Conservation (phyloP, 2,329 filamentous ascomycete genomes). For the Paecilomyces sp. region DNA sequence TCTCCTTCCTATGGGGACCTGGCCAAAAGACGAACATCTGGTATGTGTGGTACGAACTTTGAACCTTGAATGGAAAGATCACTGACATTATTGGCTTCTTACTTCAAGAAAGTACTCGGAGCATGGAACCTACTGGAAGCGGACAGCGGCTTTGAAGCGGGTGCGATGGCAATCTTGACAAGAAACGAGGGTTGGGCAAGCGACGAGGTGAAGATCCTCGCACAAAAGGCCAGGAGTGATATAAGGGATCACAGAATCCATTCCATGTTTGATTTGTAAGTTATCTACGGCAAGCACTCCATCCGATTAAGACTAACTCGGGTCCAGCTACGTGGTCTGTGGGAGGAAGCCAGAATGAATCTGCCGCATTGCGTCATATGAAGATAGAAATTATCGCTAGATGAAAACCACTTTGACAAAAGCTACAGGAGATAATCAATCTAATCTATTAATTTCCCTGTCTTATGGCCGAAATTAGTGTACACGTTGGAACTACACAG, state of each 20-base stretch:
- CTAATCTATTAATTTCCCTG: too few species aligned
- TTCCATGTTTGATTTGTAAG: constrained; percentile 13
- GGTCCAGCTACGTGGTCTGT: constrained; percentile 2
- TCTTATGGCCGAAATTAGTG: too few species aligned
- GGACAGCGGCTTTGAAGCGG: constrained; percentile 15
- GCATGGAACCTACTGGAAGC: constrained; percentile 18
- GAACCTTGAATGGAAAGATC: background rate
- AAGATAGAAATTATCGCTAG: too few species aligned
- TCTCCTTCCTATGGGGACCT: constrained; percentile 16
- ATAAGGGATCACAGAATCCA: constrained; percentile 22
- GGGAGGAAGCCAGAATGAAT: constrained; percentile 3
- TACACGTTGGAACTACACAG: too few species aligned
- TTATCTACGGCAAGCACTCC: background rate
- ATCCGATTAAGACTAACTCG: background rate
- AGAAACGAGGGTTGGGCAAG: constrained; percentile 11
- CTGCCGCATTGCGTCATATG: background rate
- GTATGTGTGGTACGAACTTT: background rate
- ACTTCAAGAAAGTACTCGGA: constrained; percentile 12
- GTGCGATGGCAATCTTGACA: constrained; percentile 14
- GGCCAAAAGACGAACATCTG: constrained; percentile 4
- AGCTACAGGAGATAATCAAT: too few species aligned
- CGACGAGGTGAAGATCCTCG: constrained; percentile 21
- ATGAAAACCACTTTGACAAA: too few species aligned
- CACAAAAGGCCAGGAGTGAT: constrained; percentile 23
- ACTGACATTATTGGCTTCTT: background rate